Base-by-base conservation (phyloP, 768 basidiomycete species). In the Boletus coccyginus region DNA sequence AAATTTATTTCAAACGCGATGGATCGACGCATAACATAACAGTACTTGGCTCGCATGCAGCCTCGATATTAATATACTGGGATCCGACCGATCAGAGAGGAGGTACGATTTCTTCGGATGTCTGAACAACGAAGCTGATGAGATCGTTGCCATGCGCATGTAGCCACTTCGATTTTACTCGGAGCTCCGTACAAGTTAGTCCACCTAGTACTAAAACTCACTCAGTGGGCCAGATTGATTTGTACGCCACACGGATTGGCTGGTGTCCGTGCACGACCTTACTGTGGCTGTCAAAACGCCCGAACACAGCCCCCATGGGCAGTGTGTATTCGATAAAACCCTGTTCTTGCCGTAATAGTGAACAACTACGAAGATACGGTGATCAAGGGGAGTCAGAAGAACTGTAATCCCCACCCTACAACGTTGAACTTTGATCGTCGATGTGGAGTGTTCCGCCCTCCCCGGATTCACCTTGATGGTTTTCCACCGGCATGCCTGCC, bases 371-470 rank as follows among this genome's bases (percentile, higher is more conserved):
- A 33, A 57, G 27, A 44, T 57, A 10, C 56, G 52, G 24, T 42
- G 39, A 27, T 39, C 31, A 14, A 48, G 55, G 44, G 39, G 39
- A 24, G 21, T 42, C 42, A 42, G 21, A 57, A 57, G 35, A 35
- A 24, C 38, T n/a, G n/a, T n/a, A 50, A 27, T 21, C 21, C 32
- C 29, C 40, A 41, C 52, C 38, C 45, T 8, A 31, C 31, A 27
- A 24, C 24, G 24, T 17, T 31, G 55, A 57, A 24, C 24, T n/a
- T 17, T 31, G 55, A 57, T 58, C 45, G 35, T 58, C 49, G 45
- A 41, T 38, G 29, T 21, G 41, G 29, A 33, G 21, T 24, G n/a
- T 39, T 57, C 35, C n/a, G 6, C 21, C 21, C 46, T n/a, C 11
- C 29, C 5, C 31, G 46, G 46, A 46, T n/a, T 46, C 46, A 12